A percentile compares a stretch with the other conserved stretches of the same genome.
Conservation (phyloP, 495 filamentous ascomycete genomes). For the Opeltia flavorubescens region DNA sequence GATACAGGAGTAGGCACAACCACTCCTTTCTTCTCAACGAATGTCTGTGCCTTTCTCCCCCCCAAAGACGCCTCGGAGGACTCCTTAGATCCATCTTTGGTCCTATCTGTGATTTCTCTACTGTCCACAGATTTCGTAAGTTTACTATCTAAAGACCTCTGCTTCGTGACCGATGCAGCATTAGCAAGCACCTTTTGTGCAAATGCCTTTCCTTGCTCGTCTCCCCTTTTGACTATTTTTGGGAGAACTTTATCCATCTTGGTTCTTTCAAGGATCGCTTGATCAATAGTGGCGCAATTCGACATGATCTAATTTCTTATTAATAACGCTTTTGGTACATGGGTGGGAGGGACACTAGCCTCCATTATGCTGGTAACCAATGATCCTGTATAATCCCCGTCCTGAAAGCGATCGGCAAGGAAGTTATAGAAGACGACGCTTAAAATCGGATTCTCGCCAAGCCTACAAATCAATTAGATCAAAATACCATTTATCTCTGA, state of each 20-base stretch:
- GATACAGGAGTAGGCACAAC: constrained; percentile 20
- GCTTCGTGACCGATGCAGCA: constrained; percentile 38
- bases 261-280: constrained; percentile 45
- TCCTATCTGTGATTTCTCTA: constrained; percentile 18
- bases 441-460: constrained; percentile 43
- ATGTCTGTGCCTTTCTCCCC: constrained; percentile 32
- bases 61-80: constrained; percentile 24
- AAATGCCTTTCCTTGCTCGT: constrained; percentile 41
- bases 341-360: constrained; percentile 19
- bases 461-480: constrained; percentile 26
- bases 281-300: constrained; percentile 48
- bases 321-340: constrained; percentile 3
- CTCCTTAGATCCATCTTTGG: neutral
- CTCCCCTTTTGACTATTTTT: constrained; percentile 52
- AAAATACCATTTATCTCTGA: neutral
- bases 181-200: constrained; percentile 44
- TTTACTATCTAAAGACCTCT: constrained; percentile 30
- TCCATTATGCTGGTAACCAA: constrained; percentile 51
- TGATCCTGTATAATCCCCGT: constrained; percentile 47
- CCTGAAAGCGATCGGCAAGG: constrained; percentile 50
- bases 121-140: constrained; percentile 3
- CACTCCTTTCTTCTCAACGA: constrained; percentile 27
- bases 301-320: constrained; percentile 38
- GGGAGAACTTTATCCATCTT: constrained; percentile 52
- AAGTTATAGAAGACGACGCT: constrained; percentile 46